Conservation (phyloP, 2,329 filamentous ascomycete species). For the Fusarium globosum region DNA sequence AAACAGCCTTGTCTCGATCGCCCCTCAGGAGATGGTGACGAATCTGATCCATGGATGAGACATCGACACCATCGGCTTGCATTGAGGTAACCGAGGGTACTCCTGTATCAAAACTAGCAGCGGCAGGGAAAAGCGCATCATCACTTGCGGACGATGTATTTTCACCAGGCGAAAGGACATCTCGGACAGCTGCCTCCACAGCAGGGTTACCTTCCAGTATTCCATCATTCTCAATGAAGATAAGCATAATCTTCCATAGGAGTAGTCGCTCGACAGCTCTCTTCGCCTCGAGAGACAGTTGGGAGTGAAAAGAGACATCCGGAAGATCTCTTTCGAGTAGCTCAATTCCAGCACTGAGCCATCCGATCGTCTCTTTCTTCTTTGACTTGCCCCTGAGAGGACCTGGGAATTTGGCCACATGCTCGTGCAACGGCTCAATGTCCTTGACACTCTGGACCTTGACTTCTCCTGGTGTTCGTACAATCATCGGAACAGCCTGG, state of each 20-base stretch:
- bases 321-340: conserved; percentile 71
- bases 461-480: conserved; percentile 84
- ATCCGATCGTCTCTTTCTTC: conserved; percentile 90
- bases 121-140: conserved; percentile 40
- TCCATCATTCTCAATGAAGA: conserved; percentile 90
- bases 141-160: conserved; percentile 41
- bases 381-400: conserved; percentile 90
- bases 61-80: conserved; percentile 75
- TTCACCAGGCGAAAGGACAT: conserved; percentile 73
- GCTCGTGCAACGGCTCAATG: conserved; percentile 75
- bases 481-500: conserved; percentile 78
- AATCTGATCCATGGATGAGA: conserved; percentile 75
- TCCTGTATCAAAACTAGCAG: conserved; percentile 42
- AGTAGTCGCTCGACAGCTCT: conserved; percentile 82
- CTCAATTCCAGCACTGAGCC: conserved; percentile 83
- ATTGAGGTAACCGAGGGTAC: conserved; percentile 50
- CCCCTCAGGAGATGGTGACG: conserved; percentile 80
- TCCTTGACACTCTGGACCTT: conserved; percentile 81
- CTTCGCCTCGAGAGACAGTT: conserved; percentile 71
- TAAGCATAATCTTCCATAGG: conserved; percentile 85
- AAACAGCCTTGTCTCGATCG: conserved; percentile 90
- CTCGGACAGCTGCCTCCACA: conserved; percentile 79
- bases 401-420: conserved; percentile 85
- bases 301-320: conserved; percentile 60
- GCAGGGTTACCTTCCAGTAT: conserved; percentile 76